phyloP scores from a whole-genome alignment of 305 asterid genomes.

The Nicotiana rustica region DNA sequence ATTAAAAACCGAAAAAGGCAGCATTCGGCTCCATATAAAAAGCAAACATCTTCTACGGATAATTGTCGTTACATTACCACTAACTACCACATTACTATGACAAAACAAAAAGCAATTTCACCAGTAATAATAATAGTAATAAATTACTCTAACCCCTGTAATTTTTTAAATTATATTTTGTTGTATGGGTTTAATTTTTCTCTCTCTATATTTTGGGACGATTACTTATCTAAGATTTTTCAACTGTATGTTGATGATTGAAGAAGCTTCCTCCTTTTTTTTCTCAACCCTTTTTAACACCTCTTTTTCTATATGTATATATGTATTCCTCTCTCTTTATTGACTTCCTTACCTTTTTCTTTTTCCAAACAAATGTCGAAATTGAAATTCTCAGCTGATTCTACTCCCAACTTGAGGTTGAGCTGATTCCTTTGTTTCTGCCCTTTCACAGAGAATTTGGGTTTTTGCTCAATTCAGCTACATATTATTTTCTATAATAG shows the following conservation, averaged over 20 bases:
- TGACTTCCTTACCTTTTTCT: slow-evolving; percentile 32
- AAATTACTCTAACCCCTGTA: slow-evolving; percentile 2
- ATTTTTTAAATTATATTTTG: slow-evolving; percentile 24
- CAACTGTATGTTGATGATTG: slow-evolving; percentile 52
- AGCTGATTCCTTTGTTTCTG: background rate
- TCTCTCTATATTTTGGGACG: slow-evolving; percentile 34
- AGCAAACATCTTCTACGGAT: background rate
- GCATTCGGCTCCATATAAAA: slow-evolving; percentile 43
- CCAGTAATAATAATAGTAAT: background rate
- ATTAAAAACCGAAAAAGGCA: slow-evolving; percentile 47
- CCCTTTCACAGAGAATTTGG: background rate
- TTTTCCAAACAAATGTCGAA: slow-evolving; percentile 34
- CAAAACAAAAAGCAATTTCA: slow-evolving; percentile 28
- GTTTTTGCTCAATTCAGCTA: slow-evolving; percentile 5
- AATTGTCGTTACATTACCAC: slow-evolving; percentile 31
- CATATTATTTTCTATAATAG: background rate
- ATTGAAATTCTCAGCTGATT: slow-evolving; percentile 41
- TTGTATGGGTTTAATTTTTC: slow-evolving; percentile 24
- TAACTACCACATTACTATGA: slow-evolving; percentile 12
- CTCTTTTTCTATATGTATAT: slow-evolving; percentile 1
- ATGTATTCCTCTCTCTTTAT: slow-evolving; percentile 27
- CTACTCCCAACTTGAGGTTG: slow-evolving; percentile 24
- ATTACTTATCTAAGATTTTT: slow-evolving; percentile 56
- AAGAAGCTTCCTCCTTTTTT: slow-evolving; percentile 44
- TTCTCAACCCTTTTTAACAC: slow-evolving; percentile 37